Percentiles rank a stretch among this genome's conserved stretches.
Evolutionary conservation across 1,139 yeast species (phyloP).

Genomic region (Zhuliangozyma blackwelliae): DNA sequence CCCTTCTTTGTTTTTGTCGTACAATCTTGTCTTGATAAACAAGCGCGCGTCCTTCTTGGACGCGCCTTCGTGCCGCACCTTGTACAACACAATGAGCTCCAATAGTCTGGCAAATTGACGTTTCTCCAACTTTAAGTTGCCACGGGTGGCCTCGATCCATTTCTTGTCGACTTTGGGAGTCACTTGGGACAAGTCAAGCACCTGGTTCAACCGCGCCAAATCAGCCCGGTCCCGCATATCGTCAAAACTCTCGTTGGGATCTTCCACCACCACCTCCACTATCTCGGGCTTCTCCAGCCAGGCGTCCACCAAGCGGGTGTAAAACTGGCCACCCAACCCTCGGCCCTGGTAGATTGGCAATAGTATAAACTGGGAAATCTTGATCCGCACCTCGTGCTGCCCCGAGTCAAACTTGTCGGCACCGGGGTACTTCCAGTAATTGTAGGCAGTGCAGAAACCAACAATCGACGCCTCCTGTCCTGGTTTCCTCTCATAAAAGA

Average conservation of each 20-base stretch:
- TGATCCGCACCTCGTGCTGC: constrained; percentile 49
- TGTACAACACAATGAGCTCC: constrained; percentile 67
- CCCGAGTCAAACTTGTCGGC: constrained; percentile 51
- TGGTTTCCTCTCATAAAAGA: constrained; percentile 42
- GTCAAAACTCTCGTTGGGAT: constrained; percentile 91
- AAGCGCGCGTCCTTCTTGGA: constrained; percentile 45
- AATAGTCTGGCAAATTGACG: constrained; percentile 74
- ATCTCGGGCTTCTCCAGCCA: constrained; percentile 56
- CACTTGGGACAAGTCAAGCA: constrained; percentile 19
- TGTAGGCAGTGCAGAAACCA: constrained; percentile 82
- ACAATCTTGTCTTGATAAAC: constrained; percentile 68
- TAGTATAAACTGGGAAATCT: constrained; percentile 83
- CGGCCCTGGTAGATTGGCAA: constrained; percentile 77
- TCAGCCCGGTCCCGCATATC: constrained; percentile 85
- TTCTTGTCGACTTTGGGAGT: constrained; percentile 23
- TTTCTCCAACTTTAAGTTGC: constrained; percentile 57
- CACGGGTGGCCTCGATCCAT: constrained; percentile 42
- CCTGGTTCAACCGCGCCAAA: constrained; percentile 44
- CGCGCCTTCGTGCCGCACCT: constrained; percentile 25
- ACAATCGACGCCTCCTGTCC: constrained; percentile 43
- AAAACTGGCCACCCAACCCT: constrained; percentile 67
- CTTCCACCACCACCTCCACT: constrained; percentile 85
- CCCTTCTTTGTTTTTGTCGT: constrained; percentile 74
- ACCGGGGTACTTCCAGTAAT: constrained; percentile 75
- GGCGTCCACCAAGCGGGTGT: constrained; percentile 46